Base-by-base conservation (phyloP, 495 filamentous ascomycete genomes). In the Melanomma pulvis-pyrius region DNA sequence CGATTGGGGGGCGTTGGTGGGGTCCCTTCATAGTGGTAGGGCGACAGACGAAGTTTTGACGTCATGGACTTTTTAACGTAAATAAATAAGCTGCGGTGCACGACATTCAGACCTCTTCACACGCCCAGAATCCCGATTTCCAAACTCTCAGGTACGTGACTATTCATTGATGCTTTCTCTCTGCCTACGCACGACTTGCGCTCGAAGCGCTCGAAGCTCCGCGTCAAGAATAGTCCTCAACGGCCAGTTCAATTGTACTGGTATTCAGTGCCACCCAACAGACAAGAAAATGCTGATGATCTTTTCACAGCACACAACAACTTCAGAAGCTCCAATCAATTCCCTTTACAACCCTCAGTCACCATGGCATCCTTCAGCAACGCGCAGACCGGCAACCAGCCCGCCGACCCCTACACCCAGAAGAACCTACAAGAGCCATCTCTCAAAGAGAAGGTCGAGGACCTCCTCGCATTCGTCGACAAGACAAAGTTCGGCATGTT, bases 401-500 rank as follows among this genome's bases (percentile, higher is more conserved):
- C 84, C 49, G 82, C 89, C 39, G 93, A 96, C 74, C 93, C 92
- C 0, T 97, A 96, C 82, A 92, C 85, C 72, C 73, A 81, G 57
- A 87, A 88, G 78, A 96, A 91, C 78, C 74, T 82, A 28, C 84
- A 91, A 12, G 77, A 84, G 21, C 79, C 83, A 0, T 79, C 85
- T 6, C 75, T 93, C 21, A 82, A 88, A 54, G 84, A 92, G 63
- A 96, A 96, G 80, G 83, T 97, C 52, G 85, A 91, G 59, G 91
- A 89, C 58, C 82, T 96, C 17, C 74, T 79, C 63, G 73, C 79
- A 5, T 94, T 96, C 79, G 82, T 90, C 70, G 77, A 82, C 7
- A 76, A 80, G 39, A 80, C 82, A 77, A 94, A 94, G 77, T 97
- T 92, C 75, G 90, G 92, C 77, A 87, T 89, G 87, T 82, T 90